phyloP scores from a whole-genome alignment of 345 rosid genomes.

The Euphorbia pulcherrima region DNA sequence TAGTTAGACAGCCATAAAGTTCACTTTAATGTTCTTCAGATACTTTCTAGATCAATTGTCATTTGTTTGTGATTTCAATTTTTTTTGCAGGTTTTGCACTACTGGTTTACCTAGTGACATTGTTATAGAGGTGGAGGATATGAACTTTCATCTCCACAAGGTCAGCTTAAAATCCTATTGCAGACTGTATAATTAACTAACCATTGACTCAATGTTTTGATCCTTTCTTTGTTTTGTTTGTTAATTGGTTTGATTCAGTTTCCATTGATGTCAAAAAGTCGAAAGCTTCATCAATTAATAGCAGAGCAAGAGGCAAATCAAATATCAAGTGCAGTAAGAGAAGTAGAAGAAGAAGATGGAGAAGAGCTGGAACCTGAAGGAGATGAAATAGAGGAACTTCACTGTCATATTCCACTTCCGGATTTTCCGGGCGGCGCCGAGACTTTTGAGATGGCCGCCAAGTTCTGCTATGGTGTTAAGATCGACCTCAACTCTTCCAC shows the following conservation, averaged over 20 bases:
- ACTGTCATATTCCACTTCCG: constrained; percentile 47
- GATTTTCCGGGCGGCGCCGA: constrained; percentile 92
- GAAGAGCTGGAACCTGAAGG: constrained; percentile 36
- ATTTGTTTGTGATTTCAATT: neutral
- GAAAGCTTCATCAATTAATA: constrained; percentile 67
- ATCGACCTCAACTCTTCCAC: constrained; percentile 61
- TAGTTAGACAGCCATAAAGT: neutral
- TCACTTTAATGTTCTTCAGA: neutral
- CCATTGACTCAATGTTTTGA: neutral
- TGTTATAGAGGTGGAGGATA: constrained; percentile 74
- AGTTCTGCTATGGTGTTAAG: constrained; percentile 94
- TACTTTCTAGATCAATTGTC: neutral
- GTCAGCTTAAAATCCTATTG: constrained; percentile 28
- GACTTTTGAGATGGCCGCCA: constrained; percentile 78
- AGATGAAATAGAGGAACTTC: constrained; percentile 29
- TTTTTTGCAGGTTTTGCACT: constrained; percentile 72
- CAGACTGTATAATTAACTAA: neutral
- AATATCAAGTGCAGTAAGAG: constrained; percentile 10
- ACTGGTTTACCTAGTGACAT: constrained; percentile 90
- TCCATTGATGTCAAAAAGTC: constrained; percentile 87
- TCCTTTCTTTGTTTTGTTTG: constrained; percentile 1
- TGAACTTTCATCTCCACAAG: constrained; percentile 95
- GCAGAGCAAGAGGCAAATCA: constrained; percentile 60
- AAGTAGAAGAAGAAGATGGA: constrained; percentile 10
- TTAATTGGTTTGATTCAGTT: constrained; percentile 42